Percentiles rank a stretch among this genome's conserved stretches.
phyloP scores from a whole-genome alignment of 2,329 filamentous ascomycete species.

The Cladosporium sp. region DNA sequence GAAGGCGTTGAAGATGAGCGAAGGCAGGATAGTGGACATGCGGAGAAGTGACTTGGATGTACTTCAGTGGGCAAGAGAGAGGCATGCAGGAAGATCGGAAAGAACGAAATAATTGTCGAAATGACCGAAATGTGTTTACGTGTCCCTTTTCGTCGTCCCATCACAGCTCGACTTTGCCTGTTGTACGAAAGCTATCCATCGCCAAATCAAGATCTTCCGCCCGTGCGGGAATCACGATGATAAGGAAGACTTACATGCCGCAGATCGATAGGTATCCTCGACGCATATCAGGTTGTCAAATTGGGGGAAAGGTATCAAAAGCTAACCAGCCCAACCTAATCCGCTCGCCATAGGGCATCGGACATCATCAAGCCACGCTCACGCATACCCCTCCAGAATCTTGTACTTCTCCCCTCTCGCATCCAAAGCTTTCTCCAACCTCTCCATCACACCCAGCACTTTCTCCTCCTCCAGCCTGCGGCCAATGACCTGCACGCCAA shows the following conservation, averaged over 20 bases:
- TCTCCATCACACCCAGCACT: conserved; percentile 74
- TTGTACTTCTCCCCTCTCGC: conserved; percentile 47
- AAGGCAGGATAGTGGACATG: conserved; percentile 9
- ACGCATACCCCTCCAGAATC: conserved; percentile 37
- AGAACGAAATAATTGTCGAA: conserved; percentile 1
- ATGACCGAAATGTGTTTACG: conserved; percentile 9
- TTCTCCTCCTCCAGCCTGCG: conserved; percentile 81
- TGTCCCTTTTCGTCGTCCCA: not conserved
- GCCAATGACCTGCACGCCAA: conserved; percentile 80
- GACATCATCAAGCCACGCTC: not conserved
- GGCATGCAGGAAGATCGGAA: not conserved
- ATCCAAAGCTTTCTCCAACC: conserved; percentile 70
- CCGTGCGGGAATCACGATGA: too few species aligned
- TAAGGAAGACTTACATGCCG: too few species aligned
- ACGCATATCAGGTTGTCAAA: too few species aligned
- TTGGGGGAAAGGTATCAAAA: too few species aligned
- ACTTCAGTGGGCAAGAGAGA: not conserved
- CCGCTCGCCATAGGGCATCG: too few species aligned
- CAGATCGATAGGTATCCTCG: too few species aligned
- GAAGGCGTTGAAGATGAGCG: conserved; percentile 1
- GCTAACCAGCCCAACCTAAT: too few species aligned
- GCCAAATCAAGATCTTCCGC: too few species aligned
- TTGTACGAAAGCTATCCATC: too few species aligned
- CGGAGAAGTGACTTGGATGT: not conserved
- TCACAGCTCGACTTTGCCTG: too few species aligned